These are phyloP conservation scores for Hibiscus tridactylites DNA, from an alignment of 345 rosid species.

Conservation along the genomic window DNA sequence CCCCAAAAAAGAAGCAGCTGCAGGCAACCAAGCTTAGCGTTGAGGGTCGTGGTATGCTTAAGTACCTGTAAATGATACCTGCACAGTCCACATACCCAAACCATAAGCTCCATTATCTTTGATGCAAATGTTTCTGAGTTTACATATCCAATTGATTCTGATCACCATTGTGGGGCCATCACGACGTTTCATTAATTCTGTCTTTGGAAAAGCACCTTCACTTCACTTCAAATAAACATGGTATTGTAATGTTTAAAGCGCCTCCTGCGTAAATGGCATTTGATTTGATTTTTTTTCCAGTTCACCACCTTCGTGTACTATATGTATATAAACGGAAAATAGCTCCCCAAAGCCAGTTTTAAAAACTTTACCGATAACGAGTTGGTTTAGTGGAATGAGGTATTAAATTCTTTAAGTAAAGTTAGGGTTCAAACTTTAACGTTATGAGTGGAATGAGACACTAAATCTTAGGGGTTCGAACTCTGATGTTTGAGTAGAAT, in stretches of 20 bases:
- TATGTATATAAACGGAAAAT: too few species aligned
- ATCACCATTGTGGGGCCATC: neutral
- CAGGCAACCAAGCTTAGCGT: constrained; percentile 91
- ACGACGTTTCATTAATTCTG: neutral
- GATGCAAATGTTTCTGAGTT: constrained; percentile 1
- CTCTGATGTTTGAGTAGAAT: too few species aligned
- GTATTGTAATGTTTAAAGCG: neutral
- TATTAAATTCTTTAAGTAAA: too few species aligned
- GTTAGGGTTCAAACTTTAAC: too few species aligned
- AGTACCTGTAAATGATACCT: constrained; percentile 49
- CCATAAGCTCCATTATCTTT: neutral
- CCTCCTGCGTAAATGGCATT: neutral
- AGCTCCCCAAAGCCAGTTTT: too few species aligned
- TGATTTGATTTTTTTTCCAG: neutral
- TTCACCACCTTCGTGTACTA: too few species aligned
- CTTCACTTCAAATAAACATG: neutral
- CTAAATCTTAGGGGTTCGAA: too few species aligned
- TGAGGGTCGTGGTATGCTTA: constrained; percentile 97
- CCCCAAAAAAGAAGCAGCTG: constrained; percentile 81
- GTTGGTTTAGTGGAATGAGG: too few species aligned
- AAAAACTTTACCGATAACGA: too few species aligned
- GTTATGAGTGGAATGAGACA: too few species aligned
- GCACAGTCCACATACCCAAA: neutral
- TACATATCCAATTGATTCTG: neutral
- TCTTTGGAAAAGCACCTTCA: neutral